Percentiles rank a stretch among this genome's conserved stretches.
Conservation (phyloP, 495 filamentous ascomycete genomes). For the Tetracladium marchalianum region DNA sequence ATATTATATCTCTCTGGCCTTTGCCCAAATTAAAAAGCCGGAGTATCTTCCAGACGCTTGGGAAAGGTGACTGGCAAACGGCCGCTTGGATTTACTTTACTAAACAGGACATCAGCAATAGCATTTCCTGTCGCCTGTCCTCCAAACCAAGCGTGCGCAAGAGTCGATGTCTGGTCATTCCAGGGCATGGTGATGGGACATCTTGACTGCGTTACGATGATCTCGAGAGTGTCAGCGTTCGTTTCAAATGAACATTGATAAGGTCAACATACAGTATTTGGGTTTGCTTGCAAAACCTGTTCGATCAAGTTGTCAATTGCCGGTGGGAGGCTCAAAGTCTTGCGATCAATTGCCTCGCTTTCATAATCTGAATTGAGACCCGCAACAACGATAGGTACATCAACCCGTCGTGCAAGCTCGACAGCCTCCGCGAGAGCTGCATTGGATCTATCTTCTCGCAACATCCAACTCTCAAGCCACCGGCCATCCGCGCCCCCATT, state of each 20-base stretch:
- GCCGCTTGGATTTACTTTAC: constrained; percentile 52
- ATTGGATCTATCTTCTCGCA: constrained; percentile 36
- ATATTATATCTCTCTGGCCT: constrained; percentile 43
- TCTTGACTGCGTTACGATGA: constrained; percentile 50
- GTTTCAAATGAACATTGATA: constrained; percentile 33
- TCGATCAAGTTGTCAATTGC: constrained; percentile 46
- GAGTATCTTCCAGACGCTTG: constrained; percentile 54
- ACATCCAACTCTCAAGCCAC: too few species aligned
- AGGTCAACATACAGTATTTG: constrained; percentile 40
- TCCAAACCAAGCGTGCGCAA: constrained; percentile 53
- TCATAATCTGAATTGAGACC: constrained; percentile 44
- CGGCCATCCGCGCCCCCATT: too few species aligned
- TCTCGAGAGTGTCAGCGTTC: constrained; percentile 53
- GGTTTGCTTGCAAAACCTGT: constrained; percentile 42
- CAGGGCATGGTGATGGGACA: constrained; percentile 44
- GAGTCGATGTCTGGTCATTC: constrained; percentile 46
- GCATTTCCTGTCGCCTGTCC: constrained; percentile 56
- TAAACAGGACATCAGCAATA: constrained; percentile 50
- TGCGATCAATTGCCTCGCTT: constrained; percentile 40
- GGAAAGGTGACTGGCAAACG: constrained; percentile 64
- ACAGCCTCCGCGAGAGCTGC: constrained; percentile 38
- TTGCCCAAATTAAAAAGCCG: constrained; percentile 65
- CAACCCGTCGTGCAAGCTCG: constrained; percentile 47
- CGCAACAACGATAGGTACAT: constrained; percentile 55
- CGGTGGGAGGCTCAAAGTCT: constrained; percentile 26